Base-by-base conservation (phyloP, 805 yeast species). In the Sungouiella blattae region DNA sequence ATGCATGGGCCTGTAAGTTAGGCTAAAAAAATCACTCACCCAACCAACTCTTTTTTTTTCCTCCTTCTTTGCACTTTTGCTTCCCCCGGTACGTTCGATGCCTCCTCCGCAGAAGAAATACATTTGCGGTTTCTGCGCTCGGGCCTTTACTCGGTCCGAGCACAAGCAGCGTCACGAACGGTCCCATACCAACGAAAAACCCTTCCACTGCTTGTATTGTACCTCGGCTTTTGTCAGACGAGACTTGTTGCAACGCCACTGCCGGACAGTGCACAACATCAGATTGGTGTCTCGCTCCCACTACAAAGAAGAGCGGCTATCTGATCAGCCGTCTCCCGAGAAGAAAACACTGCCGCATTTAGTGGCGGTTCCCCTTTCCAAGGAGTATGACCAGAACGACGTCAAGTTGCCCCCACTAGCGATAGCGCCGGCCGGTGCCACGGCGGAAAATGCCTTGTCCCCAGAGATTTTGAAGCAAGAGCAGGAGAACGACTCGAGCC, bases 161-260 rank as follows among this genome's bases (percentile, higher is more conserved):
- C 93, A 84, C 57, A 74, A 82, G 47, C 76, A 81, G 27, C 72
- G 93, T 32, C 93, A 84, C 50, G 91, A 84, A 56, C 62, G 89
- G 18, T 79, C 87, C 1, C 93, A 84, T 53, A 83, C 88, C 11
- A 83, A 83, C 49, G 87, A 80, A 50, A 78, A 87, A 43, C 94
- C 94, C 1, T 85, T 82, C 60, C 78, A 77, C 39, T 85, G 95
- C 50, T 65, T 73, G 23, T 70, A 77, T 33, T 85, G 94, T 53
- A 69, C 78, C 7, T 74, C 82, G 32, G 75, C 83, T 2, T 85
- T 85, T 63, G 95, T 85, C 1, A 64, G 95, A 40, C 64, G 93
- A 47, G 95, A 85, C 52, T 62, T 85, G 30, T 64, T 86, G 12
- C 86, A 84, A 49, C 64, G 95, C 25, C 95, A 85, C 56, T 74